These are phyloP conservation scores for Karstenula rhodostoma DNA, from an alignment of 2,329 filamentous ascomycete species.

Conservation along the genomic window DNA sequence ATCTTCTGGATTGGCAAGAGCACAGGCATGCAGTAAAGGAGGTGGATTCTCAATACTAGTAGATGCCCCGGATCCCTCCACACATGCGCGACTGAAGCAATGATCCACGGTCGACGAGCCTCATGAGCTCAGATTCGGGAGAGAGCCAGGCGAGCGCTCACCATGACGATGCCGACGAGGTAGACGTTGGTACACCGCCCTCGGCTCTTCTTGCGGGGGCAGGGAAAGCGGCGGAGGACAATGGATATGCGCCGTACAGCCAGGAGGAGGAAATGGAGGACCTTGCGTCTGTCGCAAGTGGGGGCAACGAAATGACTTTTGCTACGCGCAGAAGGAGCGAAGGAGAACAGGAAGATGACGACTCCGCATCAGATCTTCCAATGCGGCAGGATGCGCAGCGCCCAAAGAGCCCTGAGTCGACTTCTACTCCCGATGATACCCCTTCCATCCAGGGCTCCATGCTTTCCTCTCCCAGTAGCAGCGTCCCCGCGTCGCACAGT, in stretches of 20 bases:
- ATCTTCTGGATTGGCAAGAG: conserved; percentile 16
- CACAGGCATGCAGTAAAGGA: conserved; percentile 19
- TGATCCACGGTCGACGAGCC: conserved; percentile 61
- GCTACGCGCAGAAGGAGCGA: conserved; percentile 36
- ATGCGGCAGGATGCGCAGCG: conserved; percentile 24
- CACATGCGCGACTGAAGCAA: conserved; percentile 54
- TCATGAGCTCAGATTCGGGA: conserved; percentile 75
- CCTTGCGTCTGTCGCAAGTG: conserved; percentile 31
- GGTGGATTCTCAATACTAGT: neutral
- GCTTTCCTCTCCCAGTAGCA: conserved; percentile 73
- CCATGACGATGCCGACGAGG: conserved; percentile 60
- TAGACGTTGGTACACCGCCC: conserved; percentile 58
- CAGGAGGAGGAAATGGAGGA: conserved; percentile 33
- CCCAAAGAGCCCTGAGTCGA: conserved; percentile 71
- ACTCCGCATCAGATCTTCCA: conserved; percentile 30
- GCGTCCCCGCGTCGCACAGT: conserved; percentile 72
- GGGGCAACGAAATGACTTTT: conserved; percentile 43
- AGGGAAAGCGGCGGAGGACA: conserved; percentile 42
- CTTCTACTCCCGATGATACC: conserved; percentile 82
- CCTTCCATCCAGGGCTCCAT: conserved; percentile 75
- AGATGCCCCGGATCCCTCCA: neutral
- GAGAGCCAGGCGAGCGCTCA: conserved; percentile 68
- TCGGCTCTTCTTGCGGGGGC: conserved; percentile 63
- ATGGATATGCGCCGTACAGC: conserved; percentile 17
- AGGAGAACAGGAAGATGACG: conserved; percentile 33